A percentile compares a stretch with the other conserved stretches of the same genome.
Evolutionary conservation across 2,329 filamentous ascomycete species (phyloP).

Genomic region (Trichothecium sympodiale): DNA sequence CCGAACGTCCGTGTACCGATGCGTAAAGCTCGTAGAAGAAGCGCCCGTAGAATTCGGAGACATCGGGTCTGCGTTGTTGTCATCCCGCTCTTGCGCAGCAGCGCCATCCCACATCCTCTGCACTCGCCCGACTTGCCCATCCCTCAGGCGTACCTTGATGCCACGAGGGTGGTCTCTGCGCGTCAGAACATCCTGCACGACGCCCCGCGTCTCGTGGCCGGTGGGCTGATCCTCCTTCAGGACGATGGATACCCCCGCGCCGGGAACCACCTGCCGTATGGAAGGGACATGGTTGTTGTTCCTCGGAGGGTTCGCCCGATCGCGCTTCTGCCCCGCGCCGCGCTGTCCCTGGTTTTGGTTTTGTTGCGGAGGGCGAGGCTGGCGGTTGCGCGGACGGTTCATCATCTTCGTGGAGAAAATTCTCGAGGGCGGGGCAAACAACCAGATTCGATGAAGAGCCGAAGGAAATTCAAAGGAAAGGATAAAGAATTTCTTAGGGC

Average conservation of each 20-base stretch:
- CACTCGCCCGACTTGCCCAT: slow-evolving; percentile 64
- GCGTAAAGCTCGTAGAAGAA: slow-evolving; percentile 15
- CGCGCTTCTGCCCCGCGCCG: slow-evolving; percentile 16
- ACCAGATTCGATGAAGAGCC: no score
- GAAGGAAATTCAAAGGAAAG: no score
- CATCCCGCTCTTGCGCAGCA: slow-evolving; percentile 1
- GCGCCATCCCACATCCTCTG: slow-evolving; percentile 39
- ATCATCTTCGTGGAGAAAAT: slow-evolving; percentile 1
- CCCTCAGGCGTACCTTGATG: slow-evolving; percentile 64
- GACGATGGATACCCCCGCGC: slow-evolving; percentile 58
- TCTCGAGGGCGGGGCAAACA: no score
- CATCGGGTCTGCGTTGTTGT: no score
- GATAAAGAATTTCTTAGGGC: no score
- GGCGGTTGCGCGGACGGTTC: slow-evolving; percentile 8
- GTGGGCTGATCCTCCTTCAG: slow-evolving; percentile 68
- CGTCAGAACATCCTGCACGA: slow-evolving; percentile 58
- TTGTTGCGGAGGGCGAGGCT: slow-evolving; percentile 5
- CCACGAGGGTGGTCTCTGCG: slow-evolving; percentile 65
- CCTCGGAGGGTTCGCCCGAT: background rate
- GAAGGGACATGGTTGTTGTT: slow-evolving; percentile 26
- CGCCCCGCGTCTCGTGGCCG: slow-evolving; percentile 57
- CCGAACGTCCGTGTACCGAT: slow-evolving; percentile 22
- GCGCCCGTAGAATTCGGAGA: no score
- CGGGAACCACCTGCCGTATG: slow-evolving; percentile 42
- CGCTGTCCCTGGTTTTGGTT: slow-evolving; percentile 14